phyloP scores from a whole-genome alignment of 176 grass and related monocot genomes.

The Eleusine indica region DNA sequence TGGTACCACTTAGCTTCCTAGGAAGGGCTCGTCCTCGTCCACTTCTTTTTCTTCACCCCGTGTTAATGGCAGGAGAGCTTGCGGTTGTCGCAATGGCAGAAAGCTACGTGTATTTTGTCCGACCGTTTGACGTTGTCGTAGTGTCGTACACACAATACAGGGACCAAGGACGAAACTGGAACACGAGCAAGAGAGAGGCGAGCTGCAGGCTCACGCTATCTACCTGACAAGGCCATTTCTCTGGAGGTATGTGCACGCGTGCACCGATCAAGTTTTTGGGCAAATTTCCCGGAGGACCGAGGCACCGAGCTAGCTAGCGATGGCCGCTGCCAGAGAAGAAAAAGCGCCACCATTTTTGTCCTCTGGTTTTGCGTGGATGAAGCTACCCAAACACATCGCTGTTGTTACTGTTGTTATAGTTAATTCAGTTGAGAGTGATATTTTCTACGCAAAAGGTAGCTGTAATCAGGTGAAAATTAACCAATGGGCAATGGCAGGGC shows the following conservation, averaged over 20 bases:
- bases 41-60: constrained; percentile 11
- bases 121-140: background rate
- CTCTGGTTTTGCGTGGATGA: background rate
- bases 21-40: background rate
- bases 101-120: constrained; percentile 26
- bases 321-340: background rate
- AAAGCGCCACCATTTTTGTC: background rate
- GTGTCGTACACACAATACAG: constrained; percentile 8
- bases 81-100: constrained; percentile 2
- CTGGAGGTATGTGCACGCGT: background rate
- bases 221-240: background rate
- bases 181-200: background rate
- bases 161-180: constrained; percentile 20
- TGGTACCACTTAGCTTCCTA: background rate
- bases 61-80: background rate
- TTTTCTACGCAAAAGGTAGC: background rate
- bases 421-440: background rate
- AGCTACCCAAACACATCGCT: background rate
- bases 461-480: too few relatives aligned
- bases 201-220: constrained; percentile 23
- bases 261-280: background rate
- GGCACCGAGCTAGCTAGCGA: background rate
- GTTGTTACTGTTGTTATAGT: background rate
- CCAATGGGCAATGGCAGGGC: too few relatives aligned
- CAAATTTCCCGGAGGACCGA: background rate